Evolutionary conservation across 1,284 basidiomycete species (phyloP).

Genomic region (Microbotryum silenes-acaulis): DNA sequence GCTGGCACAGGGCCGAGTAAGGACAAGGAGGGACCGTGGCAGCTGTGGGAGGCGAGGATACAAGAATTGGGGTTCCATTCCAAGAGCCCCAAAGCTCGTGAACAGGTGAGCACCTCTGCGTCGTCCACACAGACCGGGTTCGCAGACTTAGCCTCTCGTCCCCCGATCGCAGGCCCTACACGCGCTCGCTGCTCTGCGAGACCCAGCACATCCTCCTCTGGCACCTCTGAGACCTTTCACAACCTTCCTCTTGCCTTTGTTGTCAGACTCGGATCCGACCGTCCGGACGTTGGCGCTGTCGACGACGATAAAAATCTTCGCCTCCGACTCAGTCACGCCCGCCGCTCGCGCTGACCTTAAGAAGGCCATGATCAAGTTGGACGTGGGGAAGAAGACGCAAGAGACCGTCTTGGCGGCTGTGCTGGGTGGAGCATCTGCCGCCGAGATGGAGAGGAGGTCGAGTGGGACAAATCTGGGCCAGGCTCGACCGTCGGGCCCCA

Average conservation of each 20-base stretch:
- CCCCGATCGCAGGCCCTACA: slow-evolving; percentile 6
- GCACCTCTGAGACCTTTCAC: slow-evolving; percentile 81
- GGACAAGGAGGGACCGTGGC: slow-evolving; percentile 59
- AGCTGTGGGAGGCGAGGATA: slow-evolving; percentile 67
- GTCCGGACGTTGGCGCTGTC: slow-evolving; percentile 78
- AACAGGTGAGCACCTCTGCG: slow-evolving; percentile 53
- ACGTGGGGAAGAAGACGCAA: slow-evolving; percentile 71
- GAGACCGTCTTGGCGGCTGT: slow-evolving; percentile 46
- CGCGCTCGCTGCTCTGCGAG: slow-evolving; percentile 15
- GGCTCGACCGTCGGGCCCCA: background rate
- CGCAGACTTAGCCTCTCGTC: background rate
- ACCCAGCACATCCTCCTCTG: slow-evolving; percentile 51
- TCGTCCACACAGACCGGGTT: no score
- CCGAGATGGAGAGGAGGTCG: slow-evolving; percentile 1
- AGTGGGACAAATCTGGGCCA: slow-evolving; percentile 1
- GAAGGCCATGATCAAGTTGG: slow-evolving; percentile 76
- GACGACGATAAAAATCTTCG: slow-evolving; percentile 75
- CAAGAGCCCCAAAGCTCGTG: slow-evolving; percentile 51
- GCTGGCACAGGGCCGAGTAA: slow-evolving; percentile 43
- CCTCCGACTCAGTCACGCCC: slow-evolving; percentile 68
- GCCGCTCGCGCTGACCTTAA: slow-evolving; percentile 86
- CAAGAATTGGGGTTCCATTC: slow-evolving; percentile 68
- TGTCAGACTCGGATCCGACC: slow-evolving; percentile 82
- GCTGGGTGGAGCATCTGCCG: slow-evolving; percentile 30
- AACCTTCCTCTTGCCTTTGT: slow-evolving; percentile 64